Base-by-base conservation (phyloP, 202 grass and related monocot species). In the Panicum hallii region DNA sequence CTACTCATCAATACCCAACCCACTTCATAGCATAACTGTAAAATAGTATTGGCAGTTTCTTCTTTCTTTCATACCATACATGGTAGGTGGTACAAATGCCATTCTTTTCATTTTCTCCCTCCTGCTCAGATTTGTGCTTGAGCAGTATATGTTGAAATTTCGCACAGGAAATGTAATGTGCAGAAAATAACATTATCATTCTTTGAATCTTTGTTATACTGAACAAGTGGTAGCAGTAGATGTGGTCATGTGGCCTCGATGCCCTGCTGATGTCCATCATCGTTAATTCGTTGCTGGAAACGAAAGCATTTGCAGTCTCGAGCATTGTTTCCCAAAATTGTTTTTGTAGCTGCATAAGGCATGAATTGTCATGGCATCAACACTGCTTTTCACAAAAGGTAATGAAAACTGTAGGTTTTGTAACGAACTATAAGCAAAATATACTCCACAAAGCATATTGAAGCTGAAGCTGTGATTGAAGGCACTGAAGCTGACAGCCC, bases 181-280 rank as follows among this genome's bases (percentile, higher is more conserved):
- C 67, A 61, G 68, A 85, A 79, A 63, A 53, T 78, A 79, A 53
- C 50, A 73, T 85, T 75, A 52, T 15, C 81, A 93, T 90, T 92
- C 83, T 89, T 87, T 92, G 60, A 90, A 88, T 92, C 83, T 86
- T 87, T 89, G 50, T 75, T 83, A 71, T 49, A 19, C 76, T 26
- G 41, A 44, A 80, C 70, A 83, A 76, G 63, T 55, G 49, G 50
- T 70, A 40, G 38, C 34, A 67, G 54, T 79, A 16, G 64, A 56
- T 87, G 53, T 72, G 50, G 45, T 28, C 36, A 56, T 87, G 53
- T 48, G 46, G 11, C 46, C 10, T 11, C 12, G 11, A 11, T 3
- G 46, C 46, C 67, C 64, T 45, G 42, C 4, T 46, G 54, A 77
- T 46, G 46, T 64, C 63, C 19, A 72, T 72, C 9, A 20, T 55